Percentiles rank a stretch among this genome's conserved stretches.
Evolutionary conservation across 331 rosid species (phyloP).

Genomic region (Cydonia oblonga): DNA sequence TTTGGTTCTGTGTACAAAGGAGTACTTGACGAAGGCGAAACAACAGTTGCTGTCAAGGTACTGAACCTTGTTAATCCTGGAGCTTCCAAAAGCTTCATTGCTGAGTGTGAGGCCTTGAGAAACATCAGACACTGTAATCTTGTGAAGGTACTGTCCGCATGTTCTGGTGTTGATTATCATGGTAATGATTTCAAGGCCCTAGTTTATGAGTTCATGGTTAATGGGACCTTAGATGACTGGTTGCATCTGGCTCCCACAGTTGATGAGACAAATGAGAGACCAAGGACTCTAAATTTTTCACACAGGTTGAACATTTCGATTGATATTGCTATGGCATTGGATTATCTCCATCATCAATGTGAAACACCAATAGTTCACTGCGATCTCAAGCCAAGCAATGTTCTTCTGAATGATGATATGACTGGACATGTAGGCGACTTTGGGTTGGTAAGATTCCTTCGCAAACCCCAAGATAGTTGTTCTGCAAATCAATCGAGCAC

Average conservation of each 20-base stretch:
- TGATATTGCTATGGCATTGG: slow-evolving; percentile 8
- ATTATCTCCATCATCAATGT: slow-evolving; percentile 9
- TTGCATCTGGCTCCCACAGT: neutral
- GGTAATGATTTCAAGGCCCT: slow-evolving; percentile 10
- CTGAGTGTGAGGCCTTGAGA: neutral
- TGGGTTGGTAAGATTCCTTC: slow-evolving; percentile 4
- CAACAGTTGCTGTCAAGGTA: slow-evolving; percentile 2
- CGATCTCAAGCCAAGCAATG: slow-evolving; percentile 10
- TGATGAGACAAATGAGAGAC: neutral
- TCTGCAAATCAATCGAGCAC: neutral
- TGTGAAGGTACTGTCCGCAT: neutral
- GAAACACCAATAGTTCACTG: neutral
- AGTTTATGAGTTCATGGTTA: slow-evolving; percentile 6
- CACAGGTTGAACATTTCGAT: slow-evolving; percentile 3
- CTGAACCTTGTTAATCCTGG: neutral
- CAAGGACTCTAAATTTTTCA: neutral
- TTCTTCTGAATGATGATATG: neutral
- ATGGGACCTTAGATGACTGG: slow-evolving; percentile 7
- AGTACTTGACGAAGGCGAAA: neutral
- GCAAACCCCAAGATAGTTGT: neutral
- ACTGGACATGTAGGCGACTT: slow-evolving; percentile 6
- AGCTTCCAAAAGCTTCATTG: neutral
- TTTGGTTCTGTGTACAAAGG: slow-evolving; percentile 13
- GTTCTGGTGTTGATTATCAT: slow-evolving; percentile 3
- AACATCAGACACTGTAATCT: slow-evolving; percentile 2